Conservation (phyloP, 768 basidiomycete genomes). For the Xerocomellus dryophilus region DNA sequence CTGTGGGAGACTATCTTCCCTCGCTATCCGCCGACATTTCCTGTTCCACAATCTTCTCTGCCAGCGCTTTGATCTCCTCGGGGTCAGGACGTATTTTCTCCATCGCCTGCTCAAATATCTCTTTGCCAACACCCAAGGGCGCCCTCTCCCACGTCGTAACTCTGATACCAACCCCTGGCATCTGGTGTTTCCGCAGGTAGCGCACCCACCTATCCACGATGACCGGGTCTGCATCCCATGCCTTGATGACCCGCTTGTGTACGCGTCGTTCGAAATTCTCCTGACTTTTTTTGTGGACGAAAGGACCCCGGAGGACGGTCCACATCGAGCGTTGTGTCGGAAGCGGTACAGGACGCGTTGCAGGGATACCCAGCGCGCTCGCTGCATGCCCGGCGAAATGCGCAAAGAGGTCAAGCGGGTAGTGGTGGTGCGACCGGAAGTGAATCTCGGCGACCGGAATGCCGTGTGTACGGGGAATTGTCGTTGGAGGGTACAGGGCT, state of each 20-base stretch:
- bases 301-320: slow-evolving; percentile 85
- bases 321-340: slow-evolving; percentile 77
- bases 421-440: slow-evolving; percentile 71
- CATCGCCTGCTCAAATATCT: slow-evolving; percentile 37
- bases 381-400: slow-evolving; percentile 86
- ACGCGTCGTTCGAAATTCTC: slow-evolving; percentile 90
- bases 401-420: slow-evolving; percentile 71
- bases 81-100: slow-evolving; percentile 32
- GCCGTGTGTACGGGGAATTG: slow-evolving; percentile 59
- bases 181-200: slow-evolving; percentile 70
- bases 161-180: slow-evolving; percentile 87
- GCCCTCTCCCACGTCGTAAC: slow-evolving; percentile 73
- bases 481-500: slow-evolving; percentile 48
- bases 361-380: slow-evolving; percentile 77
- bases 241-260: slow-evolving; percentile 84
- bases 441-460: slow-evolving; percentile 82
- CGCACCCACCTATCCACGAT: slow-evolving; percentile 77
- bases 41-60: slow-evolving; percentile 41
- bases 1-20: background rate
- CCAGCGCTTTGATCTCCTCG: slow-evolving; percentile 38
- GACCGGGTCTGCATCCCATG: slow-evolving; percentile 81
- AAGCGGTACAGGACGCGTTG: slow-evolving; percentile 58
- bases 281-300: slow-evolving; percentile 90
- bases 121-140: slow-evolving; percentile 49
- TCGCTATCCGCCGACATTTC: slow-evolving; percentile 20